Evolutionary conservation across 371 early-diverging fungal genomes (phyloP), one percentile per base, ranked within the genome.

Genomic region (Blakeslea trispora): DNA sequence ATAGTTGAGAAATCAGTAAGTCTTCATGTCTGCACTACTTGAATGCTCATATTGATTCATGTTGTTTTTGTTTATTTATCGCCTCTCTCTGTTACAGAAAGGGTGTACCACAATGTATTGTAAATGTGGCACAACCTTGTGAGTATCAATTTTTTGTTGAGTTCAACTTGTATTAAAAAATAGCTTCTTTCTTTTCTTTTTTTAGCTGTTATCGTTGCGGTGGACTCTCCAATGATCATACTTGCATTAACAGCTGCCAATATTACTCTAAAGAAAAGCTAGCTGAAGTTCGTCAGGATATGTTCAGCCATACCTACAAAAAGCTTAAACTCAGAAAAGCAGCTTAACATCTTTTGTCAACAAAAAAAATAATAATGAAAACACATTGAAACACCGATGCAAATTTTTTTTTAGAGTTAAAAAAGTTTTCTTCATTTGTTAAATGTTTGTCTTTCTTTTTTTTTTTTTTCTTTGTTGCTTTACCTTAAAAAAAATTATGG

Each of bases 131-230:
- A 39, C 44, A 21, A 28, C 17, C 13, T 64, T 64, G 64, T 64
- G 50, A 64, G 55, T 55, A n/a, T 10, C 32, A 31, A 21, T 55
- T 40, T 19, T 37, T 7, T 53, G 6, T n/a, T 28, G 28, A 28
- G 28, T 28, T 28, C 28, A 28, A 28, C 28, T 28, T 3, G 7
- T 5, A 28, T 28, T 3, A 28, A 28, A 28, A 28, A 28, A 28
- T 5, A 28, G n/a, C 24, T 18, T 40, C 10, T 39, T 19, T 49
- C 35, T 18, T 17, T 17, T 5, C 18, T 5, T 34, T 13, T 3
- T 14, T 8, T 35, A 64, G 64, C 15, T 64, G 64, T 13, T 64
- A 64, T 51, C 64, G 64, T 28, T 64, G 64, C 37, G 64, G 64
- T 3, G 55, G 59, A 4, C n/a, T 15, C 3, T 42, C 45, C 1